phyloP scores from a whole-genome alignment of 148 eudicot genomes.

The Persicaria maculosa region DNA sequence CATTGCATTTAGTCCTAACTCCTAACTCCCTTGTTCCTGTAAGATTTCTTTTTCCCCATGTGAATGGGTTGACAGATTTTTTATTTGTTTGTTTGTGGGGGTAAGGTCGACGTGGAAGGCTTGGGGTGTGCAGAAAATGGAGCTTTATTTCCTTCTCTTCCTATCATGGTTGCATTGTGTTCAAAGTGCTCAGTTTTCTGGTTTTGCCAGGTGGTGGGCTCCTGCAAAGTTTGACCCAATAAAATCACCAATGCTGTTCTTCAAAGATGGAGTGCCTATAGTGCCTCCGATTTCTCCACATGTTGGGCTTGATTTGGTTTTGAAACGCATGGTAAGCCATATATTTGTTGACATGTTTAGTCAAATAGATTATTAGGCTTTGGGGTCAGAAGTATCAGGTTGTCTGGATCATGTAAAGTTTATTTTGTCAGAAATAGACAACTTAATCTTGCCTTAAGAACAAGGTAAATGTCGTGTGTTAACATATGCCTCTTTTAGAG shows the following conservation, averaged over 20 bases:
- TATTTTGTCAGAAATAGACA: neutral
- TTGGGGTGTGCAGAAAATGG: neutral
- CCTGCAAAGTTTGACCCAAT: conserved; percentile 90
- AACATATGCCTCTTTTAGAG: conserved; percentile 26
- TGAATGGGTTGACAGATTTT: neutral
- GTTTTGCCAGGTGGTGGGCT: conserved; percentile 86
- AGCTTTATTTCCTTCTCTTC: neutral
- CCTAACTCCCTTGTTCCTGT: neutral
- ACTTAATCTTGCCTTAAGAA: neutral
- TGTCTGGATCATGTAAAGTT: neutral
- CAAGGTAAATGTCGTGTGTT: neutral
- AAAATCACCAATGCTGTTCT: conserved; percentile 90
- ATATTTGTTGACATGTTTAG: neutral
- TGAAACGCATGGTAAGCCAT: conserved; percentile 61
- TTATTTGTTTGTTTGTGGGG: neutral
- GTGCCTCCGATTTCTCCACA: conserved; percentile 65
- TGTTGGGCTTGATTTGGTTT: conserved; percentile 66
- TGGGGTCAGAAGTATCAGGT: neutral
- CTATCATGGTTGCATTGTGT: neutral
- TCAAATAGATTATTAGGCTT: neutral
- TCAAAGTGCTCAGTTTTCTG: neutral
- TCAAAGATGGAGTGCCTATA: conserved; percentile 58
- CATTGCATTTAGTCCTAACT: neutral
- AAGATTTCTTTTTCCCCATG: neutral
- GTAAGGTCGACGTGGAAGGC: neutral